Conservation (phyloP, 306 rosid species). For the Rosa lucieae region DNA sequence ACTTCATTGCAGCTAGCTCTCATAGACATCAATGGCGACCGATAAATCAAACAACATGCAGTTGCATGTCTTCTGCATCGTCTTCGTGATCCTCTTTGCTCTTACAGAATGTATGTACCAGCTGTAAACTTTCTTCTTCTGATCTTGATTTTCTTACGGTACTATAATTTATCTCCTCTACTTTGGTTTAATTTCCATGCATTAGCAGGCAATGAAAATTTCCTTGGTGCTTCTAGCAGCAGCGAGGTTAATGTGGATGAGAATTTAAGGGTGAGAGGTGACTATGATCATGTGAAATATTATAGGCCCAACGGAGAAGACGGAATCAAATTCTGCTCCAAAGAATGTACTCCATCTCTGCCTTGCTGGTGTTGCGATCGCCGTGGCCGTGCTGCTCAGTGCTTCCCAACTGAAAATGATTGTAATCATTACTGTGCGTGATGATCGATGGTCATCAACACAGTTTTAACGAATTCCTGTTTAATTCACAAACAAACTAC, state of each 20-base stretch:
- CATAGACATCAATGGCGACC: background rate
- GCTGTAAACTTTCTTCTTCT: background rate
- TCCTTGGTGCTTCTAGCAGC: background rate
- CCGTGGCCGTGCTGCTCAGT: background rate
- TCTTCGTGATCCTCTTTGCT: background rate
- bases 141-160: background rate
- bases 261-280: background rate
- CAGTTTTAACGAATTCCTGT: background rate
- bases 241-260: background rate
- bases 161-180: background rate
- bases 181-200: background rate
- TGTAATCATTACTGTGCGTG: background rate
- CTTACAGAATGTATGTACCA: background rate
- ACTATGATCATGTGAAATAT: background rate
- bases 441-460: background rate
- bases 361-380: conserved; percentile 1
- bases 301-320: background rate
- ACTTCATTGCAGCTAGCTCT: background rate
- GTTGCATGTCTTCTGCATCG: background rate
- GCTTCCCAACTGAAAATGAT: background rate
- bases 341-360: background rate
- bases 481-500: background rate
- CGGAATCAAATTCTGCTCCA: background rate
- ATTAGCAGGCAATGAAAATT: background rate
- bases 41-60: background rate